Conservation (phyloP, 768 basidiomycete genomes). For the Boletus rex-veris region DNA sequence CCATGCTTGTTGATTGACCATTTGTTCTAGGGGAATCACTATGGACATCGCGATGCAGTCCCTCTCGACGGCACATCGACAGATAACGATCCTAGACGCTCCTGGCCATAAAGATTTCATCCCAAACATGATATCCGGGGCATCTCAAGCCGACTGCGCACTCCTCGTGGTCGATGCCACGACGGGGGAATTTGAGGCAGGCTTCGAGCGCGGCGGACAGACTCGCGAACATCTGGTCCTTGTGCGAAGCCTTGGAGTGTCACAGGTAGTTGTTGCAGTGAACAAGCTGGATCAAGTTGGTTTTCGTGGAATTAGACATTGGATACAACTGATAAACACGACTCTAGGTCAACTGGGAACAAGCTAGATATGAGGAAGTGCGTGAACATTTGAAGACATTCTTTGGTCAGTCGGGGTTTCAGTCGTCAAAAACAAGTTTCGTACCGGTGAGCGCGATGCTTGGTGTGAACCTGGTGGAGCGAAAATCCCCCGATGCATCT, state of each 20-base stretch:
- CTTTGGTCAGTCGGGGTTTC: constrained; percentile 84
- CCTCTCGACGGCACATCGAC: constrained; percentile 65
- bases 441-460: constrained; percentile 88
- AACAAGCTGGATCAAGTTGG: constrained; percentile 92
- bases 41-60: constrained; percentile 94
- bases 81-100: constrained; percentile 93
- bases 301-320: constrained; percentile 3
- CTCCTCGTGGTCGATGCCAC: constrained; percentile 89
- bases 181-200: constrained; percentile 92
- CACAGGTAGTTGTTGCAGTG: constrained; percentile 86
- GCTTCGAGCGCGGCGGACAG: constrained; percentile 92
- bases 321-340: background rate
- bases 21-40: constrained; percentile 76
- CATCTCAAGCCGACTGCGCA: constrained; percentile 94
- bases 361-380: constrained; percentile 83
- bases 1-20: constrained; percentile 6
- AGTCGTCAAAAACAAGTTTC: constrained; percentile 72
- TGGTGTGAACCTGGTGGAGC: constrained; percentile 74
- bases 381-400: constrained; percentile 71
- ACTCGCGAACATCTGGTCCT: constrained; percentile 92
- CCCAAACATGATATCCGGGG: constrained; percentile 99
- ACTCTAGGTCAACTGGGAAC: constrained; percentile 80
- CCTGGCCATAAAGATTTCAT: constrained; percentile 98
- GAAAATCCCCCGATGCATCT: constrained; percentile 44
- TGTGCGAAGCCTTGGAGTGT: constrained; percentile 87